phyloP scores from a whole-genome alignment of 805 yeast genomes.

The Candida hispaniensis region DNA sequence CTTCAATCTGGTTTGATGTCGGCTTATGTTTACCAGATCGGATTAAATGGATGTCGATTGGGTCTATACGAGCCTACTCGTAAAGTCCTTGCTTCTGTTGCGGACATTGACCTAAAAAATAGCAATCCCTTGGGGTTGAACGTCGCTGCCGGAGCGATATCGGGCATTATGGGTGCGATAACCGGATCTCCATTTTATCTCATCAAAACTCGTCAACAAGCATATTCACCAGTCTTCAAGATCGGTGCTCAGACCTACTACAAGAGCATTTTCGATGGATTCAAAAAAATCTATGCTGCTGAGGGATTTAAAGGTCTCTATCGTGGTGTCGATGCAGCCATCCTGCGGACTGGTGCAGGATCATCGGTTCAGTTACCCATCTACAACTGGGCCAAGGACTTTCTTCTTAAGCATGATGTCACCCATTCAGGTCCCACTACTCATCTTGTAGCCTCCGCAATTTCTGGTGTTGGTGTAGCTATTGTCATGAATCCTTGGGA shows the following conservation, averaged over 20 bases:
- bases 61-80: slow-evolving; percentile 82
- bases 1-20: slow-evolving; percentile 81
- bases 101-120: slow-evolving; percentile 28
- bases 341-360: slow-evolving; percentile 88
- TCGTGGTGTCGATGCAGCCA: slow-evolving; percentile 91
- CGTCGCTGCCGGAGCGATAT: slow-evolving; percentile 64
- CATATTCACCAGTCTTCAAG: slow-evolving; percentile 55
- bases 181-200: slow-evolving; percentile 86
- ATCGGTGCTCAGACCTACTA: slow-evolving; percentile 94
- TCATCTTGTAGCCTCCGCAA: slow-evolving; percentile 63
- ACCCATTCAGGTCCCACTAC: slow-evolving; percentile 54
- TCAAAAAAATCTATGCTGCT: slow-evolving; percentile 44
- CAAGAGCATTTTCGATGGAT: slow-evolving; percentile 55
- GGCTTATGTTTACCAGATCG: slow-evolving; percentile 84
- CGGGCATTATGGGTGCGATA: slow-evolving; percentile 85
- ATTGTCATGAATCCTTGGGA: slow-evolving; percentile 97
- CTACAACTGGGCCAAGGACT: slow-evolving; percentile 64
- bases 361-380: slow-evolving; percentile 92
- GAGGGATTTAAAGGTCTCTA: slow-evolving; percentile 76
- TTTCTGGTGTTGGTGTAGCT: slow-evolving; percentile 86
- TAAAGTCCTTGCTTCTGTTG: slow-evolving; percentile 24
- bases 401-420: slow-evolving; percentile 42
- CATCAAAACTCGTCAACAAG: slow-evolving; percentile 93
- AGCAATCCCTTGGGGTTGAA: slow-evolving; percentile 39
- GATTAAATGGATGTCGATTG: slow-evolving; percentile 85